A percentile compares a stretch with the other conserved stretches of the same genome.
These are phyloP conservation scores for Escallonia herrerae DNA, from an alignment of 129 eudicot genomes.

Conservation along the genomic window DNA sequence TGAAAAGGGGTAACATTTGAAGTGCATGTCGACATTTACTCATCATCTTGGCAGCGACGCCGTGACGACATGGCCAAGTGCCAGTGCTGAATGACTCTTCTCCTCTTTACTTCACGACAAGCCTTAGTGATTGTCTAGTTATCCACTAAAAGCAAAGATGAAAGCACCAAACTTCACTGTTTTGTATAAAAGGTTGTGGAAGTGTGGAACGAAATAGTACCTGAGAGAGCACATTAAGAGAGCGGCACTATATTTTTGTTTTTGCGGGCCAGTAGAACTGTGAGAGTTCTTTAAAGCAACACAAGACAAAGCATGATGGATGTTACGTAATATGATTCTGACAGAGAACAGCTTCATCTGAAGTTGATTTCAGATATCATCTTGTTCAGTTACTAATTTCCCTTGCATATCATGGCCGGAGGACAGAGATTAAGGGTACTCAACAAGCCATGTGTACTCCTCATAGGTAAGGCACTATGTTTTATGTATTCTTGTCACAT, in stretches of 20 bases:
- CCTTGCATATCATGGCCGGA: slow-evolving; percentile 24
- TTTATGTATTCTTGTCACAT: neutral
- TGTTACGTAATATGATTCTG: neutral
- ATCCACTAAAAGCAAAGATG: neutral
- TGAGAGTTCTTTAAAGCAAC: neutral
- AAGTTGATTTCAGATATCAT: neutral
- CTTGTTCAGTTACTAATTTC: neutral
- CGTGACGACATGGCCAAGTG: too few species aligned
- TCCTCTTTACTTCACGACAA: too few species aligned
- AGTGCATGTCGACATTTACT: too few species aligned
- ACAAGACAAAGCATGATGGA: neutral
- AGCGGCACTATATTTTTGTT: neutral
- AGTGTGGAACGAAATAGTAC: neutral
- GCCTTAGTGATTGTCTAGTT: slow-evolving; percentile 12
- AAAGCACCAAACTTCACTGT: neutral
- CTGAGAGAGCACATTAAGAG: neutral
- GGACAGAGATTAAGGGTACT: slow-evolving; percentile 26
- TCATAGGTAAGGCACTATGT: slow-evolving; percentile 43
- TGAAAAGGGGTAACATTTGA: too few species aligned
- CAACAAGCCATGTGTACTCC: slow-evolving; percentile 69
- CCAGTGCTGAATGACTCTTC: too few species aligned
- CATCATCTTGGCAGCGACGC: too few species aligned
- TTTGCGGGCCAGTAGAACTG: neutral
- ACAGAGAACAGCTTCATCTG: too few species aligned
- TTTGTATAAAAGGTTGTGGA: neutral